Conservation (phyloP, 306 rosid species). For the Argentina anserina region DNA sequence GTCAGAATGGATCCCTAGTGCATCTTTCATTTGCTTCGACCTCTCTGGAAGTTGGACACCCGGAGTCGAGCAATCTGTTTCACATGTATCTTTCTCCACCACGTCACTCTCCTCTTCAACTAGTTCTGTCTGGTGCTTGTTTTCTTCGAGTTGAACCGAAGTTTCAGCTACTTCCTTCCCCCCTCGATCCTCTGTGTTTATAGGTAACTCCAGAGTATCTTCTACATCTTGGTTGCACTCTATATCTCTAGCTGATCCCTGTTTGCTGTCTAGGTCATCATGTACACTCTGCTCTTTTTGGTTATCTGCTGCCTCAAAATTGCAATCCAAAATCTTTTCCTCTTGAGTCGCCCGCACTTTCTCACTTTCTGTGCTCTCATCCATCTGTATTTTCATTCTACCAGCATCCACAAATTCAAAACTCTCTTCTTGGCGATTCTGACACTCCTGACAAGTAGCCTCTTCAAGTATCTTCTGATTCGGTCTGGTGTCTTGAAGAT, state of each 20-base stretch:
- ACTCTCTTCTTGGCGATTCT: conserved; percentile 25
- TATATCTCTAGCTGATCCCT: conserved; percentile 23
- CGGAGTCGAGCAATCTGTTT: conserved; percentile 35
- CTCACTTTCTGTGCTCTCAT: conserved; percentile 27
- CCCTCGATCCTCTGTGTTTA: conserved; percentile 34
- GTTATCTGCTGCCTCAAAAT: conserved; percentile 32
- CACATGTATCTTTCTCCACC: conserved; percentile 30
- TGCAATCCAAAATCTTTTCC: conserved; percentile 28
- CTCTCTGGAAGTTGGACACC: conserved; percentile 31
- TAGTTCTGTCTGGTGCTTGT: conserved; percentile 24
- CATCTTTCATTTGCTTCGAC: conserved; percentile 31
- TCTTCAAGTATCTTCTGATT: conserved; percentile 37
- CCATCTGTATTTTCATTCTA: conserved; percentile 12
- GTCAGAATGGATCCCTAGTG: conserved; percentile 21
- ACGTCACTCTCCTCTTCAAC: conserved; percentile 30
- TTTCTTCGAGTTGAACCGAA: conserved; percentile 33
- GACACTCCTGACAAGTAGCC: conserved; percentile 35
- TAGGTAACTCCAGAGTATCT: conserved; percentile 26
- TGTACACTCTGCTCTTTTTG: conserved; percentile 35
- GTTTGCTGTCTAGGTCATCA: conserved; percentile 30
- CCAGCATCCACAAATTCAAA: conserved; percentile 26
- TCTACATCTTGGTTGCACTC: conserved; percentile 33
- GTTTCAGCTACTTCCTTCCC: conserved; percentile 20
- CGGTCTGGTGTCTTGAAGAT: conserved; percentile 27
- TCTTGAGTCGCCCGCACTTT: conserved; percentile 25